phyloP scores from a whole-genome alignment of 495 filamentous ascomycete species.

The Aspergillus baeticus region DNA sequence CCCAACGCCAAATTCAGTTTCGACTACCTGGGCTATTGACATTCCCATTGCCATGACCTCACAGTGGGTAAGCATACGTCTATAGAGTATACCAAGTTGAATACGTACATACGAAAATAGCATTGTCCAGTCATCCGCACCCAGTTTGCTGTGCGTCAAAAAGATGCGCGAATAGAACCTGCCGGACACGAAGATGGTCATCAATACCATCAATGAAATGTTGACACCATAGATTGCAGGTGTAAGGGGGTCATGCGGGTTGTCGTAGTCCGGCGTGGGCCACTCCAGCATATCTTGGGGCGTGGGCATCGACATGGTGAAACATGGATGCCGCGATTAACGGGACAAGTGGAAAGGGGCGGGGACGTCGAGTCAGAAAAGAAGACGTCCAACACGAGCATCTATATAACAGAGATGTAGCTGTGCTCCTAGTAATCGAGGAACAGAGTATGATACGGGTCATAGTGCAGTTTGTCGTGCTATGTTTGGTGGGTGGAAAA shows the following conservation, averaged over 20 bases:
- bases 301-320: neutral
- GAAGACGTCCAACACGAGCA: too few relatives aligned
- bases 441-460: too few relatives aligned
- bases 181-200: constrained; percentile 2
- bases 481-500: too few relatives aligned
- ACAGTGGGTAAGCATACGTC: neutral
- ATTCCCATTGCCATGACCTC: constrained; percentile 3
- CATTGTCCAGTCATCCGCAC: constrained; percentile 10
- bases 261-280: neutral
- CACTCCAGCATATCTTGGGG: neutral
- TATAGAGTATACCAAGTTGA: too few relatives aligned
- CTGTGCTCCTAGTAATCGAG: too few relatives aligned
- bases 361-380: too few relatives aligned
- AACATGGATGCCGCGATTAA: too few relatives aligned
- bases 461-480: too few relatives aligned
- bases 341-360: too few relatives aligned
- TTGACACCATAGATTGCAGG: constrained; percentile 6
- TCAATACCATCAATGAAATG: neutral
- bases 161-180: neutral
- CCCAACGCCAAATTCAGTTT: neutral
- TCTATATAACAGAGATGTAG: too few relatives aligned
- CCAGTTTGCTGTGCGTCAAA: neutral
- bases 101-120: constrained; percentile 1
- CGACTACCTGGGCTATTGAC: neutral
- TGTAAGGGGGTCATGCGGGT: constrained; percentile 1